Conservation (phyloP, 257 asterid genomes). For the Primulina huaijiensis region DNA sequence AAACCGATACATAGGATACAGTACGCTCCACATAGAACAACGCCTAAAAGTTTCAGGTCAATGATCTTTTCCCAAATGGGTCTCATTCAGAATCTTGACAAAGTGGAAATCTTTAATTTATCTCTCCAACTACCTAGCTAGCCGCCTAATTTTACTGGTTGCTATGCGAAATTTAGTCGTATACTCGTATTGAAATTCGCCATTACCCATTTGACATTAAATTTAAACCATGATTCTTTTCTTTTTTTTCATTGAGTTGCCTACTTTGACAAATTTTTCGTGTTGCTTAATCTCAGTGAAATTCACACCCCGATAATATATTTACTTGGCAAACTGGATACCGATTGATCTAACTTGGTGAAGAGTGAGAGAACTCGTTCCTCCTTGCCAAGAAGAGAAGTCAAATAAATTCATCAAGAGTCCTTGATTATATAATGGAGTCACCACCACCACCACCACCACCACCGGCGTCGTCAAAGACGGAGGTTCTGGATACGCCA, state of each 20-base stretch:
- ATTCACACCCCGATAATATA: not conserved
- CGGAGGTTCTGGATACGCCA: constrained; percentile 55
- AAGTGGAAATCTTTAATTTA: not conserved
- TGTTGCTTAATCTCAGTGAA: not conserved
- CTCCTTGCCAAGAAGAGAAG: not conserved
- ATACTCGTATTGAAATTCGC: too few species aligned
- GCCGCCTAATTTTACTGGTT: not conserved
- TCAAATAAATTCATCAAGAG: not conserved
- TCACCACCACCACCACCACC: constrained; percentile 13
- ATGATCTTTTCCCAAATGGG: not conserved
- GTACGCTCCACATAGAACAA: not conserved
- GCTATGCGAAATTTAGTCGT: too few species aligned
- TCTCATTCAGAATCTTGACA: not conserved
- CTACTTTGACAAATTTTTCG: not conserved
- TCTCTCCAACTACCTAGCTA: not conserved
- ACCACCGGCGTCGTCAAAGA: constrained; percentile 27
- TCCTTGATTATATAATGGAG: not conserved
- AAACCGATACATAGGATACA: too few species aligned
- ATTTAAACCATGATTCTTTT: too few species aligned
- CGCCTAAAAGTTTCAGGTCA: not conserved
- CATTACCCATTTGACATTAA: too few species aligned
- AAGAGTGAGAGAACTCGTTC: not conserved
- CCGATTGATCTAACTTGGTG: not conserved
- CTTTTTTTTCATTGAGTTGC: not conserved
- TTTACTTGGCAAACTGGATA: not conserved